Conservation (phyloP, 2,329 filamentous ascomycete species). For the Neofusicoccum umdonicola region DNA sequence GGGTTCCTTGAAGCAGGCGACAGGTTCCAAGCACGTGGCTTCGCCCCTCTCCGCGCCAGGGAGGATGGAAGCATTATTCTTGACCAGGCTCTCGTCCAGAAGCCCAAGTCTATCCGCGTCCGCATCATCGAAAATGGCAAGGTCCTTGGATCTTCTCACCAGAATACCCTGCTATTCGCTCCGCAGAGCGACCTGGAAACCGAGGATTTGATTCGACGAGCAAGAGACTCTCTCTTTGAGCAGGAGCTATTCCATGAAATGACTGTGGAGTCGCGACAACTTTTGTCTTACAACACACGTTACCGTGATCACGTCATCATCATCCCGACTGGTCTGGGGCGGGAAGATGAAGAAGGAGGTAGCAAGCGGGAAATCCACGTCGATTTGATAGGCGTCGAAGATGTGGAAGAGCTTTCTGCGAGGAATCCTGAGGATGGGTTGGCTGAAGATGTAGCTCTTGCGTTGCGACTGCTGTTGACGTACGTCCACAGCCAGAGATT, state of each 20-base stretch:
- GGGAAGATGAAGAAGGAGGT: constrained; percentile 21
- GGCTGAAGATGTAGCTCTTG: constrained; percentile 65
- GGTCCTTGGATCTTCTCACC: constrained; percentile 56
- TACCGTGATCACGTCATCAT: constrained; percentile 51
- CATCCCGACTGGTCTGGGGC: constrained; percentile 25
- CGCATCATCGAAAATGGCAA: constrained; percentile 59
- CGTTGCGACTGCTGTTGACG: constrained; percentile 72
- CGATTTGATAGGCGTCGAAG: constrained; percentile 64
- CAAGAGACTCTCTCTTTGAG: constrained; percentile 75
- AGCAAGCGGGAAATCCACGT: constrained; percentile 62
- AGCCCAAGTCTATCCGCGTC: constrained; percentile 64
- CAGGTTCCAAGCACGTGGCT: constrained; percentile 66
- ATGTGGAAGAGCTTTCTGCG: constrained; percentile 31
- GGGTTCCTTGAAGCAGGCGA: constrained; percentile 74
- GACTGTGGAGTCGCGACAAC: constrained; percentile 71
- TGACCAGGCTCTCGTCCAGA: constrained; percentile 60
- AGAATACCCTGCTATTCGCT: constrained; percentile 22
- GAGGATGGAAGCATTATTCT: constrained; percentile 73
- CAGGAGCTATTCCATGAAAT: constrained; percentile 91
- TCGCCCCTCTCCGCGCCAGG: constrained; percentile 73
- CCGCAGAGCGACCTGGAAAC: constrained; percentile 35
- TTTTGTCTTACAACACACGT: constrained; percentile 69
- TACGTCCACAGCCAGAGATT: constrained; percentile 77
- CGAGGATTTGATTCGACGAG: constrained; percentile 68
- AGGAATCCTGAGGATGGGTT: constrained; percentile 42